Base-by-base conservation (phyloP, 306 rosid species). In the Quercus rubra region DNA sequence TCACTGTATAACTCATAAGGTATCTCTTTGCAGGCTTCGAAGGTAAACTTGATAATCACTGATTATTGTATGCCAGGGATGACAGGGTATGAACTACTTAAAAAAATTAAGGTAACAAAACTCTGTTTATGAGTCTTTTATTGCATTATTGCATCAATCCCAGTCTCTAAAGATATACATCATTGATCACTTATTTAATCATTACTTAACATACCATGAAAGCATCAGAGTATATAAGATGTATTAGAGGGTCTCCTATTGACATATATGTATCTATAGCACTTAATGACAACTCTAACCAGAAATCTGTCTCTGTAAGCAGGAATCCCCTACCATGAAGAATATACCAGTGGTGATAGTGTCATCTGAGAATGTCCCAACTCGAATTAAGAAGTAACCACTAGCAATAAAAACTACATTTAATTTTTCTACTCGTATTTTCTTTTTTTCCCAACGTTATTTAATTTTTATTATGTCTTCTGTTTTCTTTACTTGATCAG, bases 41-140 rank as follows among this genome's bases (percentile, higher is more conserved):
- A 38, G 25, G 75, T 82, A 27, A 77, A 77, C 70, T 35, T 82
- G 81, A 77, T 82, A 54, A 82, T 82, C 81, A 82, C 81, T 19
- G 81, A 81, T 72, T 82, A 82, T 73, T 70, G 81, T 58, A 82
- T 82, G 85, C 81, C 81, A 28, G 78, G 81, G 72, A 82, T 82
- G 85, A 71, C 85, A 55, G 81, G 85, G 12, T 82, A 77, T 73
- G 85, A 82, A 38, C 78, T 77, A 38, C 81, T 82, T 1, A 77
- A 82, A 72, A 82, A 82, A 31, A 82, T 77, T 1, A 77, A 77
- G 85, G 85, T 82, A 64, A 68, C 12, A 35, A 8, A 68, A 68
- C 27, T 68, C 51, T 66, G 49, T 30, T 35, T 10, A 9, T 18
- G 11, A 21, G 30, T 20, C 25, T 59, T 2, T 59, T 59, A 59